phyloP scores from a whole-genome alignment of 225 moss, liverwort and hornwort genomes.

The Takakia lepidozioides region DNA sequence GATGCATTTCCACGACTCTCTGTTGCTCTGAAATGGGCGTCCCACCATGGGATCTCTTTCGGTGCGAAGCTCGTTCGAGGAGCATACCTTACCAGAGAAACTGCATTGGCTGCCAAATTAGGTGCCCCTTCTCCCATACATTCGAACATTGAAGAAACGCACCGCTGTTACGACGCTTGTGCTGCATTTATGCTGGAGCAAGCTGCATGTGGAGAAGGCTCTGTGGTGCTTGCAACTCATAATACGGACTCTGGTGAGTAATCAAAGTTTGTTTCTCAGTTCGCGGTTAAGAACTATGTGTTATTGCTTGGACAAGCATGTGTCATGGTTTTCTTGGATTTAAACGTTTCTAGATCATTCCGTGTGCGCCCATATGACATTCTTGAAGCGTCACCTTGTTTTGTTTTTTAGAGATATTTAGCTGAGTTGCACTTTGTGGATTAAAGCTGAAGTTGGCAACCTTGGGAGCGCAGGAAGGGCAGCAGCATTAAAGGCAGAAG shows the following conservation, averaged over 20 bases:
- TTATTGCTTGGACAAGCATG: too few relatives aligned
- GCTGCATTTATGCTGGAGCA: conserved; percentile 71
- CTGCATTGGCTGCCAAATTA: conserved; percentile 36
- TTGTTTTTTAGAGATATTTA: too few relatives aligned
- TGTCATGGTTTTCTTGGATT: too few relatives aligned
- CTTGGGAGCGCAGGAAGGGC: conserved; percentile 48
- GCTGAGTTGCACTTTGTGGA: too few relatives aligned
- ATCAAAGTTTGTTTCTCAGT: too few relatives aligned
- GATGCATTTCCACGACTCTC: conserved; percentile 69
- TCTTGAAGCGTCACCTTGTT: too few relatives aligned
- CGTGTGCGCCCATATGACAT: too few relatives aligned
- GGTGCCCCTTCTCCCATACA: conserved; percentile 72
- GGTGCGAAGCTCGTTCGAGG: conserved; percentile 89
- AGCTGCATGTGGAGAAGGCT: conserved; percentile 42
- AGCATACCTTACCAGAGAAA: conserved; percentile 83
- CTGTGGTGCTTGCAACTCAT: conserved; percentile 75
- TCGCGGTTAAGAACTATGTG: too few relatives aligned
- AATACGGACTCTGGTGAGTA: conserved; percentile 70
- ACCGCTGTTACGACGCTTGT: conserved; percentile 65
- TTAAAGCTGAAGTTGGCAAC: too few relatives aligned
- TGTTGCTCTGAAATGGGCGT: conserved; percentile 47
- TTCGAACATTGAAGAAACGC: conserved; percentile 52
- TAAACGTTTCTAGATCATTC: too few relatives aligned
- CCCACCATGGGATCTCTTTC: conserved; percentile 52
- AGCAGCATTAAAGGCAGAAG: conserved; percentile 52